These are phyloP conservation scores for Suillus hirtellus DNA, from an alignment of 768 basidiomycete species.

Conservation along the genomic window DNA sequence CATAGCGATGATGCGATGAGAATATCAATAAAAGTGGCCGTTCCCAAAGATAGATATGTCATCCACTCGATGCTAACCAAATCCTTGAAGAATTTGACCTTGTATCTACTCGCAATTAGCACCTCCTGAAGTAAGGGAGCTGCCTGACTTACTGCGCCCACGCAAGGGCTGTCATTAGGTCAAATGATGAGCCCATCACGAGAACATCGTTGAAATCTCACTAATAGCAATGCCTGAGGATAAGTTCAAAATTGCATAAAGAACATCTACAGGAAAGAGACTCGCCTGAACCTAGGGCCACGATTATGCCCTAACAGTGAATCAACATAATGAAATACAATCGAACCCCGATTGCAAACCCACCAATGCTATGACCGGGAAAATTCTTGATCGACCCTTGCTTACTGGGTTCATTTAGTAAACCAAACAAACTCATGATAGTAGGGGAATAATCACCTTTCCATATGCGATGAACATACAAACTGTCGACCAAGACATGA, in stretches of 20 bases:
- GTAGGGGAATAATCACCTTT: neutral
- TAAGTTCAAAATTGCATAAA: neutral
- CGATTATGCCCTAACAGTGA: neutral
- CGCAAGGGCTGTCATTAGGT: neutral
- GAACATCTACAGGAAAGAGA: neutral
- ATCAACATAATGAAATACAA: neutral
- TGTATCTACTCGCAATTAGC: neutral
- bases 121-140: neutral
- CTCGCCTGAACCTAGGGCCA: neutral
- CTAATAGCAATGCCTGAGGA: neutral
- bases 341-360: neutral
- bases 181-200: neutral
- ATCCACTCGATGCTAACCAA: neutral
- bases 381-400: neutral
- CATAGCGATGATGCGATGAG: neutral
- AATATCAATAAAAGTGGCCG: neutral
- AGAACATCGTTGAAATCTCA: neutral
- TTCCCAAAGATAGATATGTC: neutral
- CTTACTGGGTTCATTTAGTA: neutral
- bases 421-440: neutral
- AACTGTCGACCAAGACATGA: neutral
- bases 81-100: neutral
- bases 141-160: neutral
- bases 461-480: slow-evolving; percentile 3
- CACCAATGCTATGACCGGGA: neutral